Conservation (phyloP, 148 eudicot species). For the Silene uniflora region DNA sequence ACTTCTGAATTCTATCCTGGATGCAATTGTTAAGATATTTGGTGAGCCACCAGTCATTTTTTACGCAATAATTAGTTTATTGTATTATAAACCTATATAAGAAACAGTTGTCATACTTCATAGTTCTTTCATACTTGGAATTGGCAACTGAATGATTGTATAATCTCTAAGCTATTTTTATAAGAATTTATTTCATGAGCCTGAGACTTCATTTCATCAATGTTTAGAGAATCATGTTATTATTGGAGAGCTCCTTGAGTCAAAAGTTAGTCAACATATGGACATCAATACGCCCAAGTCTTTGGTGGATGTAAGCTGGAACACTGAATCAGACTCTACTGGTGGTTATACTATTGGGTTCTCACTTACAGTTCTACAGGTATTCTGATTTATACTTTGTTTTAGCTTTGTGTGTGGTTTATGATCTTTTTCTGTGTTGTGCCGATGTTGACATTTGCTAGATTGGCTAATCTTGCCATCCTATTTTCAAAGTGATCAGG, state of each 20-base stretch:
- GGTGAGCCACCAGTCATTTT: conserved; percentile 47
- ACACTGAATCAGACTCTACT: conserved; percentile 75
- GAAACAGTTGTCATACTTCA: neutral
- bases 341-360: conserved; percentile 94
- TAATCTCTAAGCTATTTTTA: neutral
- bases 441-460: neutral
- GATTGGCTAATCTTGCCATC: neutral
- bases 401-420: neutral
- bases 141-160: neutral
- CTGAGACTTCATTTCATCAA: conserved; percentile 18
- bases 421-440: neutral
- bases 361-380: conserved; percentile 92
- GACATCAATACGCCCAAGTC: conserved; percentile 79
- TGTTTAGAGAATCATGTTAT: conserved; percentile 87
- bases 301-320: conserved; percentile 66
- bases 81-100: neutral
- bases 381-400: conserved; percentile 23
- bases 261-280: conserved; percentile 68
- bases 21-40: conserved; percentile 69
- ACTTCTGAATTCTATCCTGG: conserved; percentile 77
- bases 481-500: conserved; percentile 1
- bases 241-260: conserved; percentile 94
- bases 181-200: neutral
- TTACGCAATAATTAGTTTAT: neutral
- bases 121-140: neutral